Evolutionary conservation across 1,284 basidiomycete genomes (phyloP).

Genomic region (Sanghuangporus baumii): DNA sequence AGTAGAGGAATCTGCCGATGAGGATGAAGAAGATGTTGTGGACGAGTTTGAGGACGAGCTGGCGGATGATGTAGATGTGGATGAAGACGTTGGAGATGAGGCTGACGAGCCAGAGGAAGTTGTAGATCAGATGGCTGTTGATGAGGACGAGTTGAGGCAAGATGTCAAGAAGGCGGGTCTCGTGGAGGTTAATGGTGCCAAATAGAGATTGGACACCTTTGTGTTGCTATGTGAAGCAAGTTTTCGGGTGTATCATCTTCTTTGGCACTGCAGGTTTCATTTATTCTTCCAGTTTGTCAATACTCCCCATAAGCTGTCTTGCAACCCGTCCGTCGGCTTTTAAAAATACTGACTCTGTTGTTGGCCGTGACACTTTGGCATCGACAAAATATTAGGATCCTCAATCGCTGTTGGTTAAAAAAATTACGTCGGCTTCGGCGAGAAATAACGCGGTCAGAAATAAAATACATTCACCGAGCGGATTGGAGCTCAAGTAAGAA

Average conservation of each 20-base stretch:
- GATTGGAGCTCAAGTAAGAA: no score
- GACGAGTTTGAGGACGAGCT: slow-evolving; percentile 27
- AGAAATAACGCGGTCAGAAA: no score
- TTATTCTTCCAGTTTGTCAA: no score
- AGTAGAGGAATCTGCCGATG: slow-evolving; percentile 24
- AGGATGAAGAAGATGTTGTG: slow-evolving; percentile 13
- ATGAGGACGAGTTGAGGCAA: slow-evolving; percentile 28
- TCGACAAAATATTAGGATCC: no score
- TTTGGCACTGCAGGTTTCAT: no score
- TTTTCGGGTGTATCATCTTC: not conserved
- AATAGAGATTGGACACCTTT: not conserved
- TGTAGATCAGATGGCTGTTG: slow-evolving; percentile 30
- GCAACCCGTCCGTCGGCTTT: no score
- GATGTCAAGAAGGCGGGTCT: not conserved
- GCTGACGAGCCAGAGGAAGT: slow-evolving; percentile 22
- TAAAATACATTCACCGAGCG: no score
- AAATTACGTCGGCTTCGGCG: no score
- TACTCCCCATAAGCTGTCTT: no score
- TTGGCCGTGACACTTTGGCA: no score
- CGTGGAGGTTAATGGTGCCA: not conserved
- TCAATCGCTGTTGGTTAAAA: no score
- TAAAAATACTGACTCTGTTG: no score
- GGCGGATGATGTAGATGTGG: slow-evolving; percentile 26
- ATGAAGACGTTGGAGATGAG: slow-evolving; percentile 23
- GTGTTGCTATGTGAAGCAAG: not conserved